Conservation (phyloP, 352 stramenopile genomes). For the Globisporangium alternatum region DNA sequence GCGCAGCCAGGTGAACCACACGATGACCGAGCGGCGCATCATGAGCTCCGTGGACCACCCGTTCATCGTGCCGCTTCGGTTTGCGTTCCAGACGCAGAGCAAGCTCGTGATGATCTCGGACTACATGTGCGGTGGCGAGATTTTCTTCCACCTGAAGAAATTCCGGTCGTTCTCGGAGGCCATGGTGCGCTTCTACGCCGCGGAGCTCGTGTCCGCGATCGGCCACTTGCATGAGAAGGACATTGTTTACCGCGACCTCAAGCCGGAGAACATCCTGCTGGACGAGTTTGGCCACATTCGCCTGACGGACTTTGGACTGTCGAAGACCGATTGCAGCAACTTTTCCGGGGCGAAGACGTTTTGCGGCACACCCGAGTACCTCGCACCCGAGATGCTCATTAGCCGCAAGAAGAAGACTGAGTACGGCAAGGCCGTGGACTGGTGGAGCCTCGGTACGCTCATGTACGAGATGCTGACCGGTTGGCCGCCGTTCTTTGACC, state of each 20-base stretch:
- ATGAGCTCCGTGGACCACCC: slow-evolving; percentile 92
- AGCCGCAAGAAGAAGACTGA: slow-evolving; percentile 86
- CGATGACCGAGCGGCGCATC: slow-evolving; percentile 87
- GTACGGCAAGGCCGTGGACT: slow-evolving; percentile 92
- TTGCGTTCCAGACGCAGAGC: slow-evolving; percentile 88
- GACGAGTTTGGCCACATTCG: slow-evolving; percentile 90
- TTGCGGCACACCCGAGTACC: slow-evolving; percentile 86
- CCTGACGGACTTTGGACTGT: slow-evolving; percentile 93
- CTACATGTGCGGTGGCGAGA: slow-evolving; percentile 89
- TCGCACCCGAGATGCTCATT: slow-evolving; percentile 89
- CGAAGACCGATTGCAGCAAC: slow-evolving; percentile 83
- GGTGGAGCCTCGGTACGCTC: slow-evolving; percentile 92
- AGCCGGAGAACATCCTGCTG: slow-evolving; percentile 93
- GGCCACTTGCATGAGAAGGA: slow-evolving; percentile 88
- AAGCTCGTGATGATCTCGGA: slow-evolving; percentile 92
- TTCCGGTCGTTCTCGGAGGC: slow-evolving; percentile 88
- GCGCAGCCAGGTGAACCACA: slow-evolving; percentile 85
- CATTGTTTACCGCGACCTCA: slow-evolving; percentile 93
- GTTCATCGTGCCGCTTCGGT: slow-evolving; percentile 96
- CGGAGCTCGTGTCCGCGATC: slow-evolving; percentile 90
- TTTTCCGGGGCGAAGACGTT: slow-evolving; percentile 85
- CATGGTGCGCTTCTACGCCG: slow-evolving; percentile 91
- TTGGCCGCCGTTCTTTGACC: slow-evolving; percentile 92
- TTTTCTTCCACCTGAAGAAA: slow-evolving; percentile 92
- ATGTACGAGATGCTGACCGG: slow-evolving; percentile 95